Percentiles rank a stretch among this genome's conserved stretches.
phyloP scores from a whole-genome alignment of 805 yeast genomes.

The Cyberlindnera mrakii region DNA sequence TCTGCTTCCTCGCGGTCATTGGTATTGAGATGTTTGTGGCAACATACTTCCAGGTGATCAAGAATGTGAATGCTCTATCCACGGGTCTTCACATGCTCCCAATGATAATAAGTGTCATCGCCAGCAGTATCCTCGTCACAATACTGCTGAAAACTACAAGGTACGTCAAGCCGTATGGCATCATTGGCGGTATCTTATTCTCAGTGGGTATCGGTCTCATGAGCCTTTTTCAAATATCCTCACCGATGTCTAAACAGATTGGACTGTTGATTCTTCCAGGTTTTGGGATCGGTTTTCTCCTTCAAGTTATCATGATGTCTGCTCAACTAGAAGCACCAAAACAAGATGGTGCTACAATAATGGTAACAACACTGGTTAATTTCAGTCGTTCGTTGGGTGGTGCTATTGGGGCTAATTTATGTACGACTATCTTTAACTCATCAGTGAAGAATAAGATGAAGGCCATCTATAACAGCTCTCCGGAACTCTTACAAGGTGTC shows the following conservation, averaged over 20 bases:
- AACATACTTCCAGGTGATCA: constrained; percentile 23
- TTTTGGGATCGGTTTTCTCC: too few relatives aligned
- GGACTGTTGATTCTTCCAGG: too few relatives aligned
- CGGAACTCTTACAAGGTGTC: background rate
- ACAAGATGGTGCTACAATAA: constrained; percentile 40
- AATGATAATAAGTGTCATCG: constrained; percentile 32
- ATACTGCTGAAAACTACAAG: constrained; percentile 27
- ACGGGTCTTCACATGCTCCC: constrained; percentile 43
- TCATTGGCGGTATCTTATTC: constrained; percentile 25
- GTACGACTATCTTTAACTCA: constrained; percentile 35
- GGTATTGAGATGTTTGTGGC: background rate
- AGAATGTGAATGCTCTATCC: constrained; percentile 31
- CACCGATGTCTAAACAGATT: background rate
- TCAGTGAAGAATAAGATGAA: constrained; percentile 10
- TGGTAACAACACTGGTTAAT: constrained; percentile 40
- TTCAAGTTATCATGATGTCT: too few relatives aligned
- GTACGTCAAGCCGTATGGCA: constrained; percentile 28
- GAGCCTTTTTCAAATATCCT: constrained; percentile 17
- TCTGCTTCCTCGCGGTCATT: constrained; percentile 3
- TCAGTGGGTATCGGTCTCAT: constrained; percentile 31
- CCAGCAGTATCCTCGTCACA: constrained; percentile 20
- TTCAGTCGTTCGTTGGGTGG: constrained; percentile 42
- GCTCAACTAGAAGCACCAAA: constrained; percentile 48
- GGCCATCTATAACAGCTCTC: background rate
- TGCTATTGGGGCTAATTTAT: constrained; percentile 36